A percentile compares a stretch with the other conserved stretches of the same genome.
Evolutionary conservation across 108 stramenopile genomes (phyloP).

Genomic region (Schizochytrium sp.): DNA sequence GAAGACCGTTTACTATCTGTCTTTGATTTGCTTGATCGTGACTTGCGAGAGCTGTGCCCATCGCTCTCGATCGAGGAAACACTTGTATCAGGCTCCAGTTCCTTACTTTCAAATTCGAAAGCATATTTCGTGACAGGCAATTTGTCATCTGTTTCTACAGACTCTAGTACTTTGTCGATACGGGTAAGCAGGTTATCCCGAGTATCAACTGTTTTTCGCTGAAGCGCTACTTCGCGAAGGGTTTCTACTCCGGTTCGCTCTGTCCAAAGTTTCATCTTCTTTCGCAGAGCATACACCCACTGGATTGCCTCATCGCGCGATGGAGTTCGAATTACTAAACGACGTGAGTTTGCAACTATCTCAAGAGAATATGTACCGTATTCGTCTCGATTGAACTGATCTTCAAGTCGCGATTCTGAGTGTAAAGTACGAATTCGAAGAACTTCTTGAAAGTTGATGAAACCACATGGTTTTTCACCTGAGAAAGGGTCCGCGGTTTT

Average conservation of each 20-base stretch:
- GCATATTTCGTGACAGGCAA: no score
- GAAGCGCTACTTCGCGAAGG: slow-evolving; percentile 12
- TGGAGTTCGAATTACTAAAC: slow-evolving; percentile 34
- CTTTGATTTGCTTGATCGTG: no score
- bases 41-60: no score
- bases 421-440: slow-evolving; percentile 39
- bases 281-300: slow-evolving; percentile 17
- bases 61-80: background rate
- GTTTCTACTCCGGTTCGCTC: slow-evolving; percentile 26
- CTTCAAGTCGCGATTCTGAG: background rate
- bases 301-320: slow-evolving; percentile 43
- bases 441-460: slow-evolving; percentile 41
- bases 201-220: slow-evolving; percentile 26
- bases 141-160: background rate
- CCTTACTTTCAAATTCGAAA: no score
- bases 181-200: background rate
- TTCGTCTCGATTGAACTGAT: slow-evolving; percentile 34
- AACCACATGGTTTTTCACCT: slow-evolving; percentile 42
- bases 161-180: slow-evolving; percentile 4
- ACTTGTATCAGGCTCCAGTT: background rate
- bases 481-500: slow-evolving; percentile 53
- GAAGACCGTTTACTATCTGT: no score
- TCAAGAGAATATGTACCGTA: slow-evolving; percentile 42
- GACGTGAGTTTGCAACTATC: slow-evolving; percentile 33
- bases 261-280: slow-evolving; percentile 7